Base-by-base conservation (phyloP, 2,329 filamentous ascomycete species). In the Ophiostoma sp. region DNA sequence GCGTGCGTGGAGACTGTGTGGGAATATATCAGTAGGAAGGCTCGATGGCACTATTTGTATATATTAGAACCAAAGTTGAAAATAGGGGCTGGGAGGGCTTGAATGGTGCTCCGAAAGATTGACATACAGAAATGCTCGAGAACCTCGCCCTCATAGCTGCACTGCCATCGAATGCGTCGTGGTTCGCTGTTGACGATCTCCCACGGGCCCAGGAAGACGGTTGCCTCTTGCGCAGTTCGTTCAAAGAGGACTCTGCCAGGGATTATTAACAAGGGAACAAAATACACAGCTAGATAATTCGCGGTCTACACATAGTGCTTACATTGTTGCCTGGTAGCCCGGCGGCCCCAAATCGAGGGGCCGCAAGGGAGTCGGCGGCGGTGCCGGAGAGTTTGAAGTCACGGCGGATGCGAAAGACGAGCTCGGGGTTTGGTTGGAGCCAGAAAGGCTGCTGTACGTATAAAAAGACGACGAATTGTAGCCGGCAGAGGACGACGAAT, bases 241-340 rank as follows among this genome's bases (percentile, higher is more conserved):
- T 84, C 82, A 72, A 82, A 85, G n/a, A 85, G 79, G 65, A 79
- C 82, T 78, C 83, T 85, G 39, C 6, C 8, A 27, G 52, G n/a
- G n/a, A n/a, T n/a, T 27, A 57, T 17, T 23, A 41, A 33, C 64
- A 27, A 35, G 64, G 1, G 73, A 75, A 73, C 73, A 69, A 74
- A 66, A 70, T 65, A 54, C 48, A 23, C 73, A 27, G n/a, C n/a
- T 54, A 27, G 10, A 27, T 11, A 2, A 23, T 48, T 48, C 17
- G 17, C 41, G 41, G 41, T 20, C 1, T 10, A 36, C 10, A 17
- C 5, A 20, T 20, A 20, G 17, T 20, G 33, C 73, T 75, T 81
- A 85, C 83, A 85, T 84, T 75, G 83, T 85, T 75, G 83, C 83
- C 79, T 84, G 81, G 73, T 83, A 85, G 68, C 83, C 83, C 44